Base-by-base conservation (phyloP, 140 eudicot species). In the Stevia rebaudiana region DNA sequence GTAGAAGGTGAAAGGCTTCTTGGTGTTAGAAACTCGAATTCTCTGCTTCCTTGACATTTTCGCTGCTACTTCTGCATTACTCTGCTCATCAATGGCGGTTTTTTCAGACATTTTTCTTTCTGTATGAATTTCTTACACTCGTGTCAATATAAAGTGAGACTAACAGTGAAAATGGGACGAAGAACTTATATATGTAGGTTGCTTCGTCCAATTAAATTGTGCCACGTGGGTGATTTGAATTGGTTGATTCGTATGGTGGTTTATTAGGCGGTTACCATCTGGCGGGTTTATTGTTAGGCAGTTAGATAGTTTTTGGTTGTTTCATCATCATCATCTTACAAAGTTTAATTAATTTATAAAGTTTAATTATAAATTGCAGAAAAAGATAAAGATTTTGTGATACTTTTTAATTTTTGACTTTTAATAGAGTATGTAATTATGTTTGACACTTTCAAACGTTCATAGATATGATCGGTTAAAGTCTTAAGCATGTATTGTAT, bases 1-100 rank as follows among this genome's bases (percentile, higher is more conserved):
- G 78, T 79, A 83, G 78, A 83, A 79, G 78, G 61, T 31, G 77
- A 83, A 70, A 1, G 89, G 85, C 76, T 76, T 76, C 65, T 83
- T 83, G 42, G 82, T 79, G 71, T 76, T 76, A 43, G 89, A 83
- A 3, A 83, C 81, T 67, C 65, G 89, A 68, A 83, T 83, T 25
- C 89, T 75, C 15, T 12, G 16, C 52, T 0, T 80, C 71, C 59
- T 73, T 79, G 77, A 64, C 63, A 11, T 52, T 49, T 51, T 51
- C 36, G 4, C 17, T 51, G 57, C 24, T 62, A 3, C 44, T 47
- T 4, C 61, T 46, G 44, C 35, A 73, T 46, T 36, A 11, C 35
- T 59, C 19, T 48, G 75, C 23, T 21, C 77, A 53, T 43, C 72
- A 61, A 63, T 70, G 78, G 46, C 67, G 78, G 69, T 31, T 43